Evolutionary conservation across 164 flowering plant species (phyloP), one percentile per base, ranked within the genome.

Genomic region (Aristolochia contorta): DNA sequence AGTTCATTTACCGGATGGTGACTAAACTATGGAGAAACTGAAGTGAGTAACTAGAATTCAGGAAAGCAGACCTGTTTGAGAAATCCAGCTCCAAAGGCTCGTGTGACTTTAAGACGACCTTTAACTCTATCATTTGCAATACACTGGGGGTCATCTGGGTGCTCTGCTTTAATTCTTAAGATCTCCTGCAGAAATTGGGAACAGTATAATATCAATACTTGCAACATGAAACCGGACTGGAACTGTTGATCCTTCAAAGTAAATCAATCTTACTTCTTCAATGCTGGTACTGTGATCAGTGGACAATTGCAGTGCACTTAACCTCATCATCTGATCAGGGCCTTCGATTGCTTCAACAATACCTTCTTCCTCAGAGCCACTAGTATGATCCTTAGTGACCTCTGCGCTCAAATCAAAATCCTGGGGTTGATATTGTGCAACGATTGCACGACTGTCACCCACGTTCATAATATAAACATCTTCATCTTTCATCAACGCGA

Each of bases 261-360:
- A 61, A 60, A 68, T 45, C 87, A 60, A 68, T 45, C 87, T 80
- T 83, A 94, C 99, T 76, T 91, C 94, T 72, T 85, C 88, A 54
- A 91, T 85, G 88, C 96, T 91, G n/a, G 99, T 94, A 72, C 96
- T 91, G 75, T 94, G 99, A 74, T 94, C 99, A 46, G 89, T 91
- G 32, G 99, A 87, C 58, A 94, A 74, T 79, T 94, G 99, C 85
- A 94, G 69, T 51, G 99, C 90, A 53, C 73, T 64, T 83, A 94
- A 77, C 65, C 64, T 82, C 82, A 68, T 71, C 30, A 43, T 54
- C 43, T 77, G 77, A 66, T 65, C 62, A 64, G 82, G 59, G 71
- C 56, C 68, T 56, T 77, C 82, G 41, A 60, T 49, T 12, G 19
- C 93, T 75, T 87, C 95, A 63, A 76, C 78, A 72, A 85, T 87